These are phyloP conservation scores for Gaillardinia entomophila DNA, from an alignment of 805 yeast species.

Conservation along the genomic window DNA sequence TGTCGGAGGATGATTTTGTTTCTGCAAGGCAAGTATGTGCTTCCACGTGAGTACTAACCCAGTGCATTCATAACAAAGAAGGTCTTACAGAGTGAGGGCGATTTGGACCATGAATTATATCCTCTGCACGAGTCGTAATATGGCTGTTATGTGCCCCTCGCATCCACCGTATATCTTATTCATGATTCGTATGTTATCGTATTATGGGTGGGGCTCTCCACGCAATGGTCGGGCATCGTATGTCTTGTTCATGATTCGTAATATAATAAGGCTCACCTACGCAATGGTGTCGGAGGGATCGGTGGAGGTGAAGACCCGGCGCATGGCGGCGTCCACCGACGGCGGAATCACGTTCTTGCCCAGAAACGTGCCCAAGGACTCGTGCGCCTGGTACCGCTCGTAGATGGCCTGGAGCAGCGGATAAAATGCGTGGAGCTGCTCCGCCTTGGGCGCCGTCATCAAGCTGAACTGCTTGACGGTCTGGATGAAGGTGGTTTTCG, in stretches of 20 bases:
- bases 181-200: no score
- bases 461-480: conserved; percentile 52
- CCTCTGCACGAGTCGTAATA: no score
- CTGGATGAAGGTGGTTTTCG: conserved; percentile 41
- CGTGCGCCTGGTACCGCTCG: conserved; percentile 15
- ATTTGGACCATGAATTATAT: no score
- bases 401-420: conserved; percentile 30
- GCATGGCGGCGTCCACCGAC: conserved; percentile 44
- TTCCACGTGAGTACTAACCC: conserved; percentile 1
- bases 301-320: conserved; percentile 40
- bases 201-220: no score
- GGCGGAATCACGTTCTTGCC: conserved; percentile 46
- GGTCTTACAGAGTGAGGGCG: no score
- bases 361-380: conserved; percentile 27
- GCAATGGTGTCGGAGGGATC: conserved; percentile 55
- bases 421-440: conserved; percentile 36
- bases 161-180: background rate
- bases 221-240: no score
- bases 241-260: no score
- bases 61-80: conserved; percentile 1
- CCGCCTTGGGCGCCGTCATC: conserved; percentile 49
- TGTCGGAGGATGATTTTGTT: conserved; percentile 51
- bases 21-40: conserved; percentile 40
- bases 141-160: conserved; percentile 1
- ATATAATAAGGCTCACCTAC: no score